Conservation (phyloP, 1,284 basidiomycete genomes). For the Pascua guehoae region DNA sequence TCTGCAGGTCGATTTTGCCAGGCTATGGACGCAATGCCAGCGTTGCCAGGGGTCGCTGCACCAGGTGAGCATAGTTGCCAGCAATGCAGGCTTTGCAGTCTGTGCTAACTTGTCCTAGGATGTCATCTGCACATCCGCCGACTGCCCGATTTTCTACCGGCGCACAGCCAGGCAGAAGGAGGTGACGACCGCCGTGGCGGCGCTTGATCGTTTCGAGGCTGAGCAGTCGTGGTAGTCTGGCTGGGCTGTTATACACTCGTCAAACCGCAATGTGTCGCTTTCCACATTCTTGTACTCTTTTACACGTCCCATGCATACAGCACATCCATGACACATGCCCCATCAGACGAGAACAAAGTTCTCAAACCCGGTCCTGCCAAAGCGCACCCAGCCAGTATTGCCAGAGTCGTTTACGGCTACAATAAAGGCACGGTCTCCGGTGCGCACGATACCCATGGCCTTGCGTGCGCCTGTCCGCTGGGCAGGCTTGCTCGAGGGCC, state of each 20-base stretch:
- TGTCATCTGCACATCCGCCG: constrained; percentile 91
- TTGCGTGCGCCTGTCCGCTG: not conserved
- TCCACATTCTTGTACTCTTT: not conserved
- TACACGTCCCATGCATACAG: constrained; percentile 1
- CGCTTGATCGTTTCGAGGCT: constrained; percentile 75
- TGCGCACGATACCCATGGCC: constrained; percentile 70
- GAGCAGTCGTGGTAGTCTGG: constrained; percentile 43
- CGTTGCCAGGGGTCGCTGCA: constrained; percentile 93
- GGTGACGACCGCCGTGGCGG: constrained; percentile 72
- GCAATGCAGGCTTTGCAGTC: not conserved
- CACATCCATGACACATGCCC: constrained; percentile 23
- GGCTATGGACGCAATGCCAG: constrained; percentile 95
- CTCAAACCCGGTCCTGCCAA: constrained; percentile 79
- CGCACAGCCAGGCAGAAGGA: constrained; percentile 95
- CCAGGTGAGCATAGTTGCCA: constrained; percentile 57
- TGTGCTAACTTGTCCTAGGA: constrained; percentile 58
- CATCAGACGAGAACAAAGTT: constrained; percentile 62
- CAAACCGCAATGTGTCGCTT: too few relatives aligned
- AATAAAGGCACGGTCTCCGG: constrained; percentile 77
- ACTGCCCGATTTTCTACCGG: constrained; percentile 98
- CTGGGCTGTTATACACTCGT: too few relatives aligned
- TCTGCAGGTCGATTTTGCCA: constrained; percentile 81
- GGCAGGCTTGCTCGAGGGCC: not conserved
- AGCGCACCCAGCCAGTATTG: constrained; percentile 81
- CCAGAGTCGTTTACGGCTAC: constrained; percentile 88